phyloP scores from a whole-genome alignment of 371 early-diverging fungal species.

The Syncephalastrum racemosum region DNA sequence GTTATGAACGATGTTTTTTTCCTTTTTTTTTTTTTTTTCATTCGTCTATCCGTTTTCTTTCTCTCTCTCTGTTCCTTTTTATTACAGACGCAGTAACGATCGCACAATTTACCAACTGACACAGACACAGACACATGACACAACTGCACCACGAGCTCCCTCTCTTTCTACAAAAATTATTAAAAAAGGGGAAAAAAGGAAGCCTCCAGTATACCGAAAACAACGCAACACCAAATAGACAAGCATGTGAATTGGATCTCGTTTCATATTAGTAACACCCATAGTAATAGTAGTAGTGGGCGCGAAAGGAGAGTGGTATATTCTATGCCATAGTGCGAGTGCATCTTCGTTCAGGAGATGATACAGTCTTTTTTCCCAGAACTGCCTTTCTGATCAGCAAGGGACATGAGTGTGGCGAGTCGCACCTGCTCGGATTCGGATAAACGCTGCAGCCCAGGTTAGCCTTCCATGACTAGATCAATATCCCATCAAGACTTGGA shows the following conservation, averaged over 20 bases:
- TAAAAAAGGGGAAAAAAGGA: too few relatives aligned
- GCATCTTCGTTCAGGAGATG: not conserved
- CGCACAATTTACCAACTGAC: too few relatives aligned
- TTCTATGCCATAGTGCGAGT: too few relatives aligned
- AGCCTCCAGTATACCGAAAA: too few relatives aligned
- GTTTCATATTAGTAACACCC: too few relatives aligned
- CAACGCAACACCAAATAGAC: too few relatives aligned
- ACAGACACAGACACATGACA: too few relatives aligned
- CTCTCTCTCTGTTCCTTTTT: constrained; percentile 8
- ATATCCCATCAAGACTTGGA: not conserved
- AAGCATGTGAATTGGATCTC: too few relatives aligned
- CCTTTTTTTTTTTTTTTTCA: constrained; percentile 2
- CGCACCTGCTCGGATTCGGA: constrained; percentile 39
- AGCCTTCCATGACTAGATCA: not conserved
- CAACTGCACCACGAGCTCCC: too few relatives aligned
- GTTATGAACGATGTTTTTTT: not conserved
- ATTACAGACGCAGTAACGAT: not conserved
- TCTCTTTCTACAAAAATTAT: too few relatives aligned
- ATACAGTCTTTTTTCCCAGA: constrained; percentile 4
- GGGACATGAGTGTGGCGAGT: constrained; percentile 31
- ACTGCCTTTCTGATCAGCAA: constrained; percentile 10
- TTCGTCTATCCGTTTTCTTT: constrained; percentile 1
- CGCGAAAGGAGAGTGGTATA: too few relatives aligned
- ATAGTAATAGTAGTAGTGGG: too few relatives aligned
- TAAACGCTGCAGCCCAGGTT: constrained; percentile 13